Base-by-base conservation (phyloP, 2,329 filamentous ascomycete genomes). In the Rhinocladiella mackenziei region DNA sequence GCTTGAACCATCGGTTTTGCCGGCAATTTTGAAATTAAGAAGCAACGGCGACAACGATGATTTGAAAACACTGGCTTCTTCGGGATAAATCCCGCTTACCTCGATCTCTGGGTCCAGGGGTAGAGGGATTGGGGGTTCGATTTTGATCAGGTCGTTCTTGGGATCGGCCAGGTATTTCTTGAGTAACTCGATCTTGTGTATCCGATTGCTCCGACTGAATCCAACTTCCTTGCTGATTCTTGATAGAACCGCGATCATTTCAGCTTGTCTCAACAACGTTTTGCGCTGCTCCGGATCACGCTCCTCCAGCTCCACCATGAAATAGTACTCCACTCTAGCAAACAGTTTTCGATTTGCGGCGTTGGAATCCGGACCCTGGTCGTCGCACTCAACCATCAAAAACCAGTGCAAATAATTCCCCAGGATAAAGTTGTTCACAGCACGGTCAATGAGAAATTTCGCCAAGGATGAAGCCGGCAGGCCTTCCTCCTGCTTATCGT, bases 331-430 rank as follows among this genome's bases (percentile, higher is more conserved):
- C 6, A 98, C 86, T 57, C 91, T 89, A 19, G 86, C 84, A 65
- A 95, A 98, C 13, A 97, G 80, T 51, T 86, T 86, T 33, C 86
- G 84, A 60, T 91, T 84, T 13, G 46, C 34, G 3, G 79, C 73
- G 15, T 81, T 76, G 56, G 89, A 86, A 31, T 88, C 84, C 3
- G 81, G 80, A 54, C 84, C 89, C 28, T 69, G 66, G 62, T 96
- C 91, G 56, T 94, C 88, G 56, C 89, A 94, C 67, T 98, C 94
- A 1, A 98, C 92, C 82, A 96, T 96, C 2, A 98, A 75, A 64
- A 97, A 98, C 92, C 92, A 98, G 64, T 96, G 87, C 41, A 98
- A 80, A 66, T 94, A 95, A 62, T 94, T 98, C 20, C 91, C 92
- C 1, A 98, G 76, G 48, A 85, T 83, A 59, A 96, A 86, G 60